Evolutionary conservation across 129 eudicot species (phyloP), one percentile per base, ranked within the genome.

Genomic region (Artemisia argyi): DNA sequence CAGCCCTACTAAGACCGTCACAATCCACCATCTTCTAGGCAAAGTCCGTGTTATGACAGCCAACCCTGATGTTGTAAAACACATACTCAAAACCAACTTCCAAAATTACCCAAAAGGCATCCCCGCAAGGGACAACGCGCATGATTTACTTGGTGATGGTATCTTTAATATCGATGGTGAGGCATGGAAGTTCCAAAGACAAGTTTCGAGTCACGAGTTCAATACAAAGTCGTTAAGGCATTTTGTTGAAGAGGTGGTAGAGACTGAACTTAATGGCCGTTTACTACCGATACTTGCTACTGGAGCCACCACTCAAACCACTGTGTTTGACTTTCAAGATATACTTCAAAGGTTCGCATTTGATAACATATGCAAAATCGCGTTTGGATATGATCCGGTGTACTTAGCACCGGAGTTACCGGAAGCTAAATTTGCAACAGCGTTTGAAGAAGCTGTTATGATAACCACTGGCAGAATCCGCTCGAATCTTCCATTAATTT

Each of bases 361-460:
- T 56, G 97, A 92, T 50, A 92, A 86, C 55, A 81, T 92, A 0
- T 92, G 97, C 64, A 73, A 79, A 1, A 82, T 92, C 48, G 89
- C 97, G 3, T 92, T 92, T 42, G 97, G 97, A 30, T 86, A 86
- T 26, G 96, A 92, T 76, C 94, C 96, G 2, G 89, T 62, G 0
- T 85, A 78, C 26, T 65, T 92, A 12, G 19, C 69, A 5, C 94
- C 97, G n/a, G n/a, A n/a, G n/a, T n/a, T n/a, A n/a, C n/a, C n/a
- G 0, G 73, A 89, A 11, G 79, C 85, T 0, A 48, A 73, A 54
- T 89, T 89, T 57, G 91, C 94, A 7, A 76, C 65, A 1, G 91
- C 87, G 1, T 92, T 89, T 19, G 96, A 92, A 16, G 75, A 81
- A 2, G 91, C 92, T 3, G 74, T 79, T 8, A 42, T 35, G 15